Percentiles rank a stretch among this genome's conserved stretches.
phyloP scores from a whole-genome alignment of 2,329 filamentous ascomycete genomes.

The Pseudocercospora vitis region DNA sequence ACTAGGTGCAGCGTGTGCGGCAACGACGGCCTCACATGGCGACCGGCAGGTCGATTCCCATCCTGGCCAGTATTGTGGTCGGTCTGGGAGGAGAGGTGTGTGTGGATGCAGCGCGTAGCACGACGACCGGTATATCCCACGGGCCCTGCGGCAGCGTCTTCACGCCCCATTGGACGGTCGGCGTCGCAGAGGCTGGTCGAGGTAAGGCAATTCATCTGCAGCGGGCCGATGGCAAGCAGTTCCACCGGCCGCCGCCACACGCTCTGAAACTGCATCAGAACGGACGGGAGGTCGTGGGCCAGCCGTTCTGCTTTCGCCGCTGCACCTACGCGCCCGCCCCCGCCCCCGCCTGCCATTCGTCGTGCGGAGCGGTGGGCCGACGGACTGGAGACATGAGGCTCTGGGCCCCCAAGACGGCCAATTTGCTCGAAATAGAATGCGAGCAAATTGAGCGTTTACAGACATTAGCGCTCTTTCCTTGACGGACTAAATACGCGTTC shows the following conservation, averaged over 20 bases:
- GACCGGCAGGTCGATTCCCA: constrained; percentile 5
- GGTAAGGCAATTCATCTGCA: constrained; percentile 19
- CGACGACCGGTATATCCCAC: not conserved
- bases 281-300: too few relatives aligned
- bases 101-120: constrained; percentile 3
- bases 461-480: constrained; percentile 14
- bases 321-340: constrained; percentile 23
- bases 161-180: not conserved
- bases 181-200: not conserved
- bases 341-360: constrained; percentile 17
- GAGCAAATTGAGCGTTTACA: not conserved
- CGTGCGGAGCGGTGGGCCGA: constrained; percentile 14
- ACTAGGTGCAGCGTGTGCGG: not conserved
- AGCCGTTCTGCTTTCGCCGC: constrained; percentile 19
- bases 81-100: constrained; percentile 1
- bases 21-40: constrained; percentile 9
- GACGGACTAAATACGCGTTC: constrained; percentile 2
- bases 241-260: constrained; percentile 7
- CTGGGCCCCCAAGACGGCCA: constrained; percentile 6
- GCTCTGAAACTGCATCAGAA: constrained; percentile 25
- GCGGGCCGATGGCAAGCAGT: constrained; percentile 16
- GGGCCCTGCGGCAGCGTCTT: not conserved
- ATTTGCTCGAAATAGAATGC: constrained; percentile 24
- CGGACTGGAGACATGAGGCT: not conserved
- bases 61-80: too few relatives aligned